phyloP scores from a whole-genome alignment of 441 rosid genomes.

The Gossypium laxum region DNA sequence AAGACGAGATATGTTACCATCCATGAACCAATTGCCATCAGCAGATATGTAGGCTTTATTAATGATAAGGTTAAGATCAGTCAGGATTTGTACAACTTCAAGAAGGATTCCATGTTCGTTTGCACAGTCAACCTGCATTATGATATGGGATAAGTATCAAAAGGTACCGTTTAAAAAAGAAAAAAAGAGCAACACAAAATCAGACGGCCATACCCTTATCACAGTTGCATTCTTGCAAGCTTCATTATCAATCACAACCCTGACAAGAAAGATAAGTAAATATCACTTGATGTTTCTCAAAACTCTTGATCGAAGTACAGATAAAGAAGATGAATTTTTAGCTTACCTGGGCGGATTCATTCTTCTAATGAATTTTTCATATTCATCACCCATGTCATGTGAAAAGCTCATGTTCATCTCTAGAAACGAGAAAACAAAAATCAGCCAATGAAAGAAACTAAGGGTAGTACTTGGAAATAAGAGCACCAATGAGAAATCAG shows the following conservation, averaged over 20 bases:
- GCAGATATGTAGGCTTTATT: constrained; percentile 81
- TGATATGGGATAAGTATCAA: constrained; percentile 11
- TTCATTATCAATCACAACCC: constrained; percentile 81
- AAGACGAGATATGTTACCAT: constrained; percentile 38
- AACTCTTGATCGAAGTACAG: neutral
- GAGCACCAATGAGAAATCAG: constrained; percentile 22
- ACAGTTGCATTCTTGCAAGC: constrained; percentile 75
- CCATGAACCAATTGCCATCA: constrained; percentile 98
- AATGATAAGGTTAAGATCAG: constrained; percentile 76
- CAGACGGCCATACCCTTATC: constrained; percentile 36
- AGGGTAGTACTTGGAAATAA: constrained; percentile 7
- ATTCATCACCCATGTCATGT: constrained; percentile 55
- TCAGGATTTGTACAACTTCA: constrained; percentile 83
- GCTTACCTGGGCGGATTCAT: constrained; percentile 75
- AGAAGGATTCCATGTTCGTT: constrained; percentile 82
- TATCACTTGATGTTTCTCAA: neutral
- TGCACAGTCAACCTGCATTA: constrained; percentile 69
- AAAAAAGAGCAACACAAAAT: constrained; percentile 3
- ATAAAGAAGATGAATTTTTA: constrained; percentile 7
- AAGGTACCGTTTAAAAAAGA: constrained; percentile 3
- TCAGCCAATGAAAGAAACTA: neutral
- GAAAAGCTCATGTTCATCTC: constrained; percentile 57
- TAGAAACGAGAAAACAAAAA: constrained; percentile 19
- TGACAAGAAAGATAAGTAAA: constrained; percentile 14
- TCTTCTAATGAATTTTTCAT: constrained; percentile 65